Base-by-base conservation (phyloP, 306 rosid genomes). In the Dryas octopetala region DNA sequence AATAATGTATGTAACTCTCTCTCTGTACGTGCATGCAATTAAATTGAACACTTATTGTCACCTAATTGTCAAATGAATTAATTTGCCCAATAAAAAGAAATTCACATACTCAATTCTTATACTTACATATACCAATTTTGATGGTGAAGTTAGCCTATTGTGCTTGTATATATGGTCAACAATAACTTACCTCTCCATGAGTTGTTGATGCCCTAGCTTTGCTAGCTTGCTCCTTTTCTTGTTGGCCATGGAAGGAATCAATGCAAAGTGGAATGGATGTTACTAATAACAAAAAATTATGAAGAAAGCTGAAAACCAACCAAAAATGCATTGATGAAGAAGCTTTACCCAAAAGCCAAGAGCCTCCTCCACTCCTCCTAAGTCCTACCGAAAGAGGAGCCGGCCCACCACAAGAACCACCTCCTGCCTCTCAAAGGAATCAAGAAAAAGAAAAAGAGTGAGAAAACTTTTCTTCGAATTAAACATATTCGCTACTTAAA, bases 211-310 rank as follows among this genome's bases (percentile, higher is more conserved):
- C 14, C 5, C 16, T 52, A 45, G 19, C 19, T 19, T 19, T 19
- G 19, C 19, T 19, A 19, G 65, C 38, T 32, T 0, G 23, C 41
- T 52, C 13, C 69, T 41, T 76, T 81, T 55, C 71, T 76, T 81
- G 69, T 75, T 55, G n/a, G 44, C 69, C 32, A 70, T 43, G 77
- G 54, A 81, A 81, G 70, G 74, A 76, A 81, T 71, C 63, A 70
- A 75, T 13, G 70, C 68, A 61, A n/a, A 66, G 38, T 23, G 19
- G 14, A 53, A 54, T 1, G 38, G 38, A 32, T 23, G n/a, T 23
- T 8, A 6, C 38, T 58, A 16, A 44, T 12, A 65, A 52, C 12
- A 50, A 11, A 60, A 26, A 32, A 32, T 32, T 32, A 10, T 28
- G 51, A 50, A n/a, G 44, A 5, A 51, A 51, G 19, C 15, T 50